Evolutionary conservation across 352 stramenopile genomes (phyloP).

Genomic region (Paralagenidium karlingii): DNA sequence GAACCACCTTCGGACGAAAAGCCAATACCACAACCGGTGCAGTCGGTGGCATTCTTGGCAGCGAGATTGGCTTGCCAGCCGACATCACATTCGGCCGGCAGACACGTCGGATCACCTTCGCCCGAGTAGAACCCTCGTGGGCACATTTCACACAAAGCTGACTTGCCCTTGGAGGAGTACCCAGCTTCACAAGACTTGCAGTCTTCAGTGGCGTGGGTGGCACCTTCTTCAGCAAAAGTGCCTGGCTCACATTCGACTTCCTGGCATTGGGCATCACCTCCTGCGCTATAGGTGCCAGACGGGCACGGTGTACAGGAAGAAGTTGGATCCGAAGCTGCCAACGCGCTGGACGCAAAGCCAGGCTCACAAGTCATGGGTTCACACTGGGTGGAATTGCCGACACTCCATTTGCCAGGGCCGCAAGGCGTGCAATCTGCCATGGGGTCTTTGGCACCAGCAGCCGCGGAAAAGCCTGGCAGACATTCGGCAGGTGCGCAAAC

Average conservation of each 20-base stretch:
- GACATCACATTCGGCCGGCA: conserved; percentile 15
- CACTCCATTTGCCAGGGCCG: conserved; percentile 16
- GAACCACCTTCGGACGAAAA: conserved; percentile 22
- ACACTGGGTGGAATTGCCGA: conserved; percentile 14
- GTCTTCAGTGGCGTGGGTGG: conserved; percentile 10
- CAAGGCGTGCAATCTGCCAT: conserved; percentile 26
- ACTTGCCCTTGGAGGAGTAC: conserved; percentile 21
- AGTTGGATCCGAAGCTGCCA: conserved; percentile 13
- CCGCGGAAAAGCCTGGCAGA: conserved; percentile 14
- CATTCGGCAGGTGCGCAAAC: conserved; percentile 17
- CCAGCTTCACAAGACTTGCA: conserved; percentile 17
- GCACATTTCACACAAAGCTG: conserved; percentile 17
- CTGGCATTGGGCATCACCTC: conserved; percentile 16
- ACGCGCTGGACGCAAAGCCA: conserved; percentile 11
- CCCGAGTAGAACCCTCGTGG: conserved; percentile 13
- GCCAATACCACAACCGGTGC: conserved; percentile 24
- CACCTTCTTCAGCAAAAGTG: conserved; percentile 12
- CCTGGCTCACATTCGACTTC: conserved; percentile 16
- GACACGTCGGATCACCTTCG: conserved; percentile 9
- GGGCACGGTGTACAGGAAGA: conserved; percentile 15
- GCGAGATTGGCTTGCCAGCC: conserved; percentile 22
- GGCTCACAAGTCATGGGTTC: conserved; percentile 10
- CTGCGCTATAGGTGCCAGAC: conserved; percentile 15
- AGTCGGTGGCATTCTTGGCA: conserved; percentile 25
- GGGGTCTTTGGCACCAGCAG: conserved; percentile 10